Evolutionary conservation across 2,329 filamentous ascomycete genomes (phyloP), one percentile per base, ranked within the genome.

Genomic region (Alternaria angustiovoidea): DNA sequence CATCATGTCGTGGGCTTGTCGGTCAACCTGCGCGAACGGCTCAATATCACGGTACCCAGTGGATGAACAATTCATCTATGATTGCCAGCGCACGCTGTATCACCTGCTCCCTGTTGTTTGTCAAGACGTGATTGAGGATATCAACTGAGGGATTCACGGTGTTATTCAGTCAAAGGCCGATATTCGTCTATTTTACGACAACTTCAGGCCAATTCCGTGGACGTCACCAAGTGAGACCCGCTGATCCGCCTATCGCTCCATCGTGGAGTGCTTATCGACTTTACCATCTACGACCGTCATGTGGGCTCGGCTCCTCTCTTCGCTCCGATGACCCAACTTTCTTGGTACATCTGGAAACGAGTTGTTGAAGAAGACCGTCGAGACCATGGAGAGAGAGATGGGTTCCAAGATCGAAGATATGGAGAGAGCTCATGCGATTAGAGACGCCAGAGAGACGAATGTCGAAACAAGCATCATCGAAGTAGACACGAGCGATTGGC

Each of bases 201-300:
- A 26, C 44, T 56, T 6, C 8, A 56, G 12, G 22, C 14, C 26
- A 56, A 51, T 30, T 11, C 44, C 12, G 14, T 3, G n/a, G 44
- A 56, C 12, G 36, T 49, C 8, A 30, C 54, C 11, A 20, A 26
- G 16, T 56, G 54, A 44, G 6, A 43, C 4, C 32, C 54, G 7
- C 42, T 36, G 28, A 43, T 49, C 28, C 18, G 54, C 16, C 4
- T 56, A 8, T 56, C 44, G 1, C 54, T 56, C 16, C 28, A 36
- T 14, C 44, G 54, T 9, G 24, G 26, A 42, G 54, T 36, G 6
- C 36, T 56, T 26, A 43, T 56, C 36, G 54, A 56, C 9, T 39
- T 56, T 4, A 56, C 44, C 16, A 56, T 56, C 7, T 49, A 49
- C 46, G 38, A 20, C 32, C 54, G 44, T 7, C 54, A 44, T 5